Evolutionary conservation across 2,329 filamentous ascomycete genomes (phyloP), one percentile per base, ranked within the genome.

Genomic region (Paraphoma chrysanthemicola): DNA sequence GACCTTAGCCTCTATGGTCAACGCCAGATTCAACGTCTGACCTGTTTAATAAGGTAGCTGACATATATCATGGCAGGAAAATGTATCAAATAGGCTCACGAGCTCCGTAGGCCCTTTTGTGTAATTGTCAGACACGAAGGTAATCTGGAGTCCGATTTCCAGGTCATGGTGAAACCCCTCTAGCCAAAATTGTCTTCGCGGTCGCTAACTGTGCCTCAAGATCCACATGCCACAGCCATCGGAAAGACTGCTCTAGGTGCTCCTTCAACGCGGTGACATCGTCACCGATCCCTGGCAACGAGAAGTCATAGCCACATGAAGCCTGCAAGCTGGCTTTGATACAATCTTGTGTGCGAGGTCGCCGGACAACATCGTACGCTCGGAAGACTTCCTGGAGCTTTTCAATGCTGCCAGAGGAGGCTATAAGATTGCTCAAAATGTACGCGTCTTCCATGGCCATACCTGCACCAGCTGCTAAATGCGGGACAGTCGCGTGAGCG

Each of bases 391-490:
- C 55, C 54, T 67, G 64, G 3, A 79, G 57, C 36, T 60, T 46
- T 3, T 53, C 58, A 14, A 48, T 17, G 6, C 29, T 48, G 4
- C 54, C 44, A 2, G 48, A 55, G 3, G 42, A 39, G 14, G 57
- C 60, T 43, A 82, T 60, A 3, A 81, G 58, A 8, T 65, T 65
- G 8, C 74, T 74, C 29, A 84, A 70, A 1, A 79, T 66, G 18
- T 82, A 75, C 1, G 78, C 81, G 54, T 86, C 84, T 68, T 86
- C 84, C 59, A 86, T 79, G 8, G 82, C 83, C 61, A 82, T 80
- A 0, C 83, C 81, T 2, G 84, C 84, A 6, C 84, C 84, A 0
- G 82, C 79, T 0, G 83, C 84, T 4, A 82, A 77, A 64, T 85
- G 82, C 1, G 84, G 83, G 1, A 79, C 80, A 0, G 76, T 68